Conservation (phyloP, 225 moss, liverwort and hornwort species). For the Bryoerythrophyllum caledonicum region DNA sequence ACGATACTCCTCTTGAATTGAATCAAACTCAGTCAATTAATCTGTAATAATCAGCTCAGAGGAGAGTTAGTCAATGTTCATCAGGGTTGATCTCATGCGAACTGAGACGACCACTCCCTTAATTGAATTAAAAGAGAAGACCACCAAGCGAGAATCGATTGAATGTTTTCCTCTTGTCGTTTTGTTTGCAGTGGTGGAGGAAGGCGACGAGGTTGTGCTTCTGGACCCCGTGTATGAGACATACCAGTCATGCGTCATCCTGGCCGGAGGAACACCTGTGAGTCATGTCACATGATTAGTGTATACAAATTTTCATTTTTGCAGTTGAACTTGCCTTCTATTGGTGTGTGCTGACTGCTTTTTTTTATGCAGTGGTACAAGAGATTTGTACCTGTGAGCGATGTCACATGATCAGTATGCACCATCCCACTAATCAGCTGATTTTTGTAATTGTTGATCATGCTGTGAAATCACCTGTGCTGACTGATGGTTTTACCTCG, state of each 20-base stretch:
- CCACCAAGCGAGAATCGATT: not conserved
- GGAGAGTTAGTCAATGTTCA: no score
- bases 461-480: not conserved
- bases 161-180: not conserved
- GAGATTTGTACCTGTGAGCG: slow-evolving; percentile 50
- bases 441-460: not conserved
- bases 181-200: slow-evolving; percentile 65
- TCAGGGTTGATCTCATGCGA: no score
- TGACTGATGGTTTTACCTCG: slow-evolving; percentile 6
- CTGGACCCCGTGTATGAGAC: slow-evolving; percentile 92
- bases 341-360: no score
- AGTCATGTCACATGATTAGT: slow-evolving; percentile 26
- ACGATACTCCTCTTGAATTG: no score
- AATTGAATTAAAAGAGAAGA: no score
- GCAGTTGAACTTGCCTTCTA: no score
- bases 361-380: no score
- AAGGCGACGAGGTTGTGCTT: slow-evolving; percentile 81
- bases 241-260: slow-evolving; percentile 74
- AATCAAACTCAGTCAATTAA: no score
- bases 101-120: no score
- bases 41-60: no score
- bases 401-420: not conserved
- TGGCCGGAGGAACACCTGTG: slow-evolving; percentile 83
- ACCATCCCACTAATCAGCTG: not conserved
- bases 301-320: no score